Evolutionary conservation across 164 flowering plant species (phyloP).

Genomic region (Sextonia rubra): DNA sequence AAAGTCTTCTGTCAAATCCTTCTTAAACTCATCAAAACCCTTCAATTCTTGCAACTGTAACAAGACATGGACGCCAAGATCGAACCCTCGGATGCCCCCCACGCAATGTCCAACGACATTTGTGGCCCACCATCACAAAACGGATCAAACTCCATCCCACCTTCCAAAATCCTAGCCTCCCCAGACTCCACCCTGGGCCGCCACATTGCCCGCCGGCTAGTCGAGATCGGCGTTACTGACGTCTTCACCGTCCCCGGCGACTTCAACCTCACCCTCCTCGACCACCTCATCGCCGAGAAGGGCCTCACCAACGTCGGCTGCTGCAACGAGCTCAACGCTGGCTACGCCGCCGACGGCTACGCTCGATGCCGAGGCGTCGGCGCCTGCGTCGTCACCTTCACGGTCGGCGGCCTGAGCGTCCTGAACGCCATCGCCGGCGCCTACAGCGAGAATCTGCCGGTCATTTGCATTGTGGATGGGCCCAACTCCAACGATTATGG

Average conservation of each 20-base stretch:
- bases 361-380: slow-evolving; percentile 83
- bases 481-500: slow-evolving; percentile 91
- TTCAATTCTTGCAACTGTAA: neutral
- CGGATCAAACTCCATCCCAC: slow-evolving; percentile 17
- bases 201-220: slow-evolving; percentile 86
- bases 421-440: slow-evolving; percentile 93
- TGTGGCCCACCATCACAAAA: slow-evolving; percentile 18
- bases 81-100: slow-evolving; percentile 9
- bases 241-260: slow-evolving; percentile 94
- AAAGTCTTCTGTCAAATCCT: neutral
- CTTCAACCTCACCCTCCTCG: slow-evolving; percentile 83
- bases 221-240: slow-evolving; percentile 63
- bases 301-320: slow-evolving; percentile 69
- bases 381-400: slow-evolving; percentile 89
- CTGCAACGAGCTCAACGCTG: slow-evolving; percentile 97
- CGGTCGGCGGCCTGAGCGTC: slow-evolving; percentile 90
- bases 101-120: slow-evolving; percentile 8
- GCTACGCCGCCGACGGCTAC: slow-evolving; percentile 94
- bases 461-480: slow-evolving; percentile 82
- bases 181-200: slow-evolving; percentile 71
- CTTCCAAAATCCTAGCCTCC: slow-evolving; percentile 2
- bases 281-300: slow-evolving; percentile 77
- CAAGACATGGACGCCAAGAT: slow-evolving; percentile 13
- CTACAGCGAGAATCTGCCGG: slow-evolving; percentile 81
- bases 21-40: neutral